Percentiles rank a stretch among this genome's conserved stretches.
These are phyloP conservation scores for Arthrobotrys conoides DNA, from an alignment of 2,329 filamentous ascomycete species.

Conservation along the genomic window DNA sequence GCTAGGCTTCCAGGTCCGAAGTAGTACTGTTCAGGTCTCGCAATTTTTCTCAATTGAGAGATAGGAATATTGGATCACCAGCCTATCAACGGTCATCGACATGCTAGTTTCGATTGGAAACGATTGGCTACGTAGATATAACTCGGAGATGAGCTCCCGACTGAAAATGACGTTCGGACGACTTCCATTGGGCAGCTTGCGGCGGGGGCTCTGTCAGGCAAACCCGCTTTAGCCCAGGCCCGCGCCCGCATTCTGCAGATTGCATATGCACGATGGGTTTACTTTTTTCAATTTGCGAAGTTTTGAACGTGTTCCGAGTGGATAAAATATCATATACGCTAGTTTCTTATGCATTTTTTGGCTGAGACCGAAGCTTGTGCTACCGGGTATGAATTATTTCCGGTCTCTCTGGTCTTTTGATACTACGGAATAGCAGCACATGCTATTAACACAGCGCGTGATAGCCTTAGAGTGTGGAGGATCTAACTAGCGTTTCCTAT, in stretches of 20 bases:
- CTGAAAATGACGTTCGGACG: background rate
- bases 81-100: background rate
- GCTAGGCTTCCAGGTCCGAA: background rate
- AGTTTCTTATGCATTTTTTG: conserved; percentile 58
- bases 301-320: conserved; percentile 1
- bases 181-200: conserved; percentile 12
- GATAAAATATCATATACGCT: conserved; percentile 22
- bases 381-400: conserved; percentile 12
- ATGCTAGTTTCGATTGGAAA: background rate
- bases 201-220: conserved; percentile 39
- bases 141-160: conserved; percentile 50
- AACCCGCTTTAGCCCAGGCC: conserved; percentile 45
- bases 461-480: conserved; percentile 31
- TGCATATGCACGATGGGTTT: conserved; percentile 9
- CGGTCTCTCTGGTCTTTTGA: background rate
- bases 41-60: conserved; percentile 13
- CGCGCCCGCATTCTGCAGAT: conserved; percentile 39
- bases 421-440: conserved; percentile 21
- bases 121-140: conserved; percentile 26
- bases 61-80: conserved; percentile 16
- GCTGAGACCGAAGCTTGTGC: conserved; percentile 31
- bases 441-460: background rate
- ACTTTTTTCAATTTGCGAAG: conserved; percentile 2
- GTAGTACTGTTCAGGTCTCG: background rate
- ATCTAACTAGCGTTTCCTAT: conserved; percentile 43